Evolutionary conservation across 208 protist genomes (phyloP), one percentile per base, ranked within the genome.

Genomic region (Leishmania gerbilli): DNA sequence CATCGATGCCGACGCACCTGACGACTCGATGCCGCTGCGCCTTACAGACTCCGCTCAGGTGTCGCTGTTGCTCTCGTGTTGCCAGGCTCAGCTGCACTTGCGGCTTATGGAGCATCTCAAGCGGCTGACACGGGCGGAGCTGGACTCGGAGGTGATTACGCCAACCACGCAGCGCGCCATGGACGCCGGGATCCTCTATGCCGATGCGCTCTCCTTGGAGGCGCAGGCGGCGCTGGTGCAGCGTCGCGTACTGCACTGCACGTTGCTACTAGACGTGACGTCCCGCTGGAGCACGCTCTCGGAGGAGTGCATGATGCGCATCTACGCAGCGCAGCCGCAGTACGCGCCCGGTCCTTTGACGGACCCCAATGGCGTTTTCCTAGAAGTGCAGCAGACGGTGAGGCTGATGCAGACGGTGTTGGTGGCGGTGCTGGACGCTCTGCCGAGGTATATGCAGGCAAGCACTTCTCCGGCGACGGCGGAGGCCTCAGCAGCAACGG

Each of bases 341-440:
- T 60, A 45, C 82, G 77, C 78, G 6, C 82, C 78, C 2, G 78
- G 82, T 3, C 79, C 79, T 40, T 45, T 84, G 71, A 89, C 89
- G n/a, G 84, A 92, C 65, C 87, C 89, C 4, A 95, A 95, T 60
- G 92, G 90, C 34, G 77, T 93, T 56, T 90, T 94, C 74, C 64
- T 95, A 27, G 90, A 95, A 78, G 88, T 85, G 75, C 86, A 87
- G 51, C 62, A 77, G 15, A 82, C 85, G 64, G 77, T 94, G 31
- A 67, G 68, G 40, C 79, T 76, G 58, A 87, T 90, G 37, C 77
- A 79, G 24, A 81, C 84, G 47, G 79, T 90, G 31, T 77, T 95
- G n/a, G 85, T 87, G 55, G 77, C 75, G 21, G 84, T 88, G 71
- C 83, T 94, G 37, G 83, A 81, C 72, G 56, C 68, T 7, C 68